Evolutionary conservation across 768 basidiomycete species (phyloP), one percentile per base, ranked within the genome.

Genomic region (Calocera cornea): DNA sequence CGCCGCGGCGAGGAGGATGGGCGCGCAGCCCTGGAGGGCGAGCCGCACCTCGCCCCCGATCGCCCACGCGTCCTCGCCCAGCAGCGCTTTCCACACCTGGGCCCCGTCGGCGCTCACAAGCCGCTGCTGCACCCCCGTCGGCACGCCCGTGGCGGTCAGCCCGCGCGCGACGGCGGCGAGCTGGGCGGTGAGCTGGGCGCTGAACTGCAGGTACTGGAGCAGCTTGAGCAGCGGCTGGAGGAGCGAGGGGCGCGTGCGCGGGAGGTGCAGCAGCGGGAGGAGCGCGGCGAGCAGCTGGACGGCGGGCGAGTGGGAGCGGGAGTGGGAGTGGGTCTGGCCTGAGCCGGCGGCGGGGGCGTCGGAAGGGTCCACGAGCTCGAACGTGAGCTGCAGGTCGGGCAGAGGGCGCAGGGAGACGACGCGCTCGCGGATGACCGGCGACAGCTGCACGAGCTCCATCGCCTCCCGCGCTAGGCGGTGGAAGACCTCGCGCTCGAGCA

Each of bases 181-280:
- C 10, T 12, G 14, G 54, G 31, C 11, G 54, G 31, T 2, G 54
- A 60, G 54, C 14, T 16, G 54, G 14, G 54, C 11, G 16, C 14
- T 29, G 54, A 60, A 60, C 22, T 60, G 54, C 5, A 16, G 11
- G 54, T 60, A 60, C 22, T 60, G 54, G 54, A 60, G 31, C 7
- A 60, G 54, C 27, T 27, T 60, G 24, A 60, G 24, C 22, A 60
- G 24, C 5, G 54, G 54, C 31, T 27, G 24, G 54, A 60, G 54
- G 27, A 60, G 54, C 7, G 54, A 60, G 54, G 54, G 54, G 31
- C 54, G 54, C 16, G 54, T 60, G 54, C 54, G 54, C 7, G 54
- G 54, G 27, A 60, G 54, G 54, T 60, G 54, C 31, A 60, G 54
- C 14, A 60, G 54, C 14, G 54, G 54, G 54, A 60, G 54, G 54